These are phyloP conservation scores for Filobasidium floriforme DNA, from an alignment of 768 basidiomycete genomes.

Conservation along the genomic window DNA sequence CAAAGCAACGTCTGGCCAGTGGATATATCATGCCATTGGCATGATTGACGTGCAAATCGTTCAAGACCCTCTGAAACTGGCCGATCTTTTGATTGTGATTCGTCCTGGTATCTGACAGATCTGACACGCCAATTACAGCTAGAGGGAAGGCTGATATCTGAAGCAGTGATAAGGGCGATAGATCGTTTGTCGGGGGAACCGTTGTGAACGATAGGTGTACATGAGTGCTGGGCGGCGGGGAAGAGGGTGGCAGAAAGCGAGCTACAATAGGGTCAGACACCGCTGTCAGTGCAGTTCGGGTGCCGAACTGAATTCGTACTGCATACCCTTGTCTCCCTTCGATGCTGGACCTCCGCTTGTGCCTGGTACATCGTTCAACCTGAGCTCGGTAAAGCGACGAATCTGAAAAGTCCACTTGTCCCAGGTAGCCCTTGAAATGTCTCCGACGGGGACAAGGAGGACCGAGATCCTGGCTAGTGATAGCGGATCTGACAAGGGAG, in stretches of 20 bases:
- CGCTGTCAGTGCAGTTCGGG: slow-evolving; percentile 10
- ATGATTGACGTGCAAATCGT: slow-evolving; percentile 8
- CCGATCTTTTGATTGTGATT: slow-evolving; percentile 18
- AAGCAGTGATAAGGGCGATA: slow-evolving; percentile 63
- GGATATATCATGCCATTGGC: slow-evolving; percentile 23
- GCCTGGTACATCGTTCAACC: slow-evolving; percentile 62
- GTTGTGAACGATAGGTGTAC: slow-evolving; percentile 72
- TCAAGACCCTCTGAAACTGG: slow-evolving; percentile 13
- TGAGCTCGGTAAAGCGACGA: slow-evolving; percentile 62
- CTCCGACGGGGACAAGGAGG: slow-evolving; percentile 76
- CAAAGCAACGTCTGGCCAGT: slow-evolving; percentile 26
- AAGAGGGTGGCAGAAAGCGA: slow-evolving; percentile 70
- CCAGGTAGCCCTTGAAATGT: slow-evolving; percentile 61
- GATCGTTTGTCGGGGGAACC: slow-evolving; percentile 64
- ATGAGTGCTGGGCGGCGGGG: slow-evolving; percentile 52
- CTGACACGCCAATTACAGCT: slow-evolving; percentile 79
- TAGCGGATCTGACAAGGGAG: slow-evolving; percentile 34
- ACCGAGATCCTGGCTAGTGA: slow-evolving; percentile 78
- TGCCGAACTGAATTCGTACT: background rate
- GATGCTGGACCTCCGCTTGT: slow-evolving; percentile 15
- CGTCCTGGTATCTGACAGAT: slow-evolving; percentile 43
- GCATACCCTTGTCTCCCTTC: slow-evolving; percentile 21
- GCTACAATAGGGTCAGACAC: slow-evolving; percentile 47
- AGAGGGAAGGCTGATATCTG: slow-evolving; percentile 63
- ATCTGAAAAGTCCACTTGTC: slow-evolving; percentile 69